Base-by-base conservation (phyloP, 2,329 filamentous ascomycete genomes). In the Clonostachys rhizophaga region DNA sequence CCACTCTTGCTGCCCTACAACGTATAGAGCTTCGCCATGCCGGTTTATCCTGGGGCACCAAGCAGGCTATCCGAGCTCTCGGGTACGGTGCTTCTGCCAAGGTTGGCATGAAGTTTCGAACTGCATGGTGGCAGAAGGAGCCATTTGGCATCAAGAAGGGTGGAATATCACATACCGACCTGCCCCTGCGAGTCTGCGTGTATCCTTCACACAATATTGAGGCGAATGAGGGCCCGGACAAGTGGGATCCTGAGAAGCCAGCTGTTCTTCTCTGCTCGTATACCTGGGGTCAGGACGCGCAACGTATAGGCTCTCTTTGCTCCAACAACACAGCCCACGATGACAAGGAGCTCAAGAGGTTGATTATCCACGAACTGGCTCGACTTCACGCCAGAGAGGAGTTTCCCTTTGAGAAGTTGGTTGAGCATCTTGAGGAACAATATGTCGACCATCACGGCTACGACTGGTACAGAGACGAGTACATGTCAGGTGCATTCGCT, bases 201-300 rank as follows among this genome's bases (percentile, higher is more conserved):
- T 69, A 69, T 53, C 65, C 65, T 8, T 65, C 62, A 2, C 68
- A 66, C 51, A 65, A 65, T 46, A 49, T 61, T 35, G 6, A 24
- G 6, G 20, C 6, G 6, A 14, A 56, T 36, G 58, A 59, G 35
- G 40, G 43, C 3, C 14, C 14, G 1, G 9, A 53, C 9, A 45
- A 56, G 10, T 24, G 6, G 20, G 20, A 24, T 24, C 6, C 20
- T 24, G 20, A 24, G 20, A 24, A 6, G 20, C 54, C 59, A 5
- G 61, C 58, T 7, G 61, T 68, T 4, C 58, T 69, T 7, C 53
- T 70, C 3, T 54, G 49, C n/a, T 64, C 60, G 3, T 70, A 69
- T 48, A 61, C 59, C 3, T 68, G 63, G 64, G 49, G 46, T 17
- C 63, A 68, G 47, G 67, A 69, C 47, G 60, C 65, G 2, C 33